Evolutionary conservation across 78 protist genomes (phyloP).

Genomic region (Dictyostelium capitatum): DNA sequence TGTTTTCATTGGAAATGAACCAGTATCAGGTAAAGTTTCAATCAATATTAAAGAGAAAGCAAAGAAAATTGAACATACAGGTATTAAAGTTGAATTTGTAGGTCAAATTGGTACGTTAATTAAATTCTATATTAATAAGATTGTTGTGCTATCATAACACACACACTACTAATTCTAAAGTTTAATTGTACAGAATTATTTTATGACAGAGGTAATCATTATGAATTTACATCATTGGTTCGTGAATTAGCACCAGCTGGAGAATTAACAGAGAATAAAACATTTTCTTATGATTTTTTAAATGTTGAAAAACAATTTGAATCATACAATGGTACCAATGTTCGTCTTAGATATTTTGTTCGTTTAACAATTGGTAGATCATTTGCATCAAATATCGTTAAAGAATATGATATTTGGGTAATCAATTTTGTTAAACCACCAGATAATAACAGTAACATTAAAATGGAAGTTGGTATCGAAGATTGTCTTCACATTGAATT

Average conservation of each 20-base stretch:
- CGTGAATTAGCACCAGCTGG: conserved; percentile 94
- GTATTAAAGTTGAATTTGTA: conserved; percentile 94
- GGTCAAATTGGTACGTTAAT: conserved; percentile 92
- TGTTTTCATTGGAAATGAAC: conserved; percentile 81
- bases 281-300: conserved; percentile 83
- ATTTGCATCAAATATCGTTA: conserved; percentile 74
- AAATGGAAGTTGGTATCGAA: conserved; percentile 98
- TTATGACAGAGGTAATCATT: conserved; percentile 87
- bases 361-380: conserved; percentile 86
- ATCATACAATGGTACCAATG: conserved; percentile 97
- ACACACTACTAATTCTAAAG: no score
- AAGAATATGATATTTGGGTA: conserved; percentile 96
- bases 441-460: conserved; percentile 89
- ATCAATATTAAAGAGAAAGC: conserved; percentile 55
- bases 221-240: conserved; percentile 92
- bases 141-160: no score
- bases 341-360: conserved; percentile 93
- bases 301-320: conserved; percentile 93
- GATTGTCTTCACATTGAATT: conserved; percentile 99
- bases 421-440: conserved; percentile 73
- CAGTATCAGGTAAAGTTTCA: conserved; percentile 75
- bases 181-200: conserved; percentile 80
- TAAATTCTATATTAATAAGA: no score
- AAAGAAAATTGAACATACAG: conserved; percentile 92
- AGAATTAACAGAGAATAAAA: conserved; percentile 41